Percentiles rank a stretch among this genome's conserved stretches.
These are phyloP conservation scores for Hyaloraphidium curvatum DNA, from an alignment of 192 early-diverging fungal species.

Conservation along the genomic window DNA sequence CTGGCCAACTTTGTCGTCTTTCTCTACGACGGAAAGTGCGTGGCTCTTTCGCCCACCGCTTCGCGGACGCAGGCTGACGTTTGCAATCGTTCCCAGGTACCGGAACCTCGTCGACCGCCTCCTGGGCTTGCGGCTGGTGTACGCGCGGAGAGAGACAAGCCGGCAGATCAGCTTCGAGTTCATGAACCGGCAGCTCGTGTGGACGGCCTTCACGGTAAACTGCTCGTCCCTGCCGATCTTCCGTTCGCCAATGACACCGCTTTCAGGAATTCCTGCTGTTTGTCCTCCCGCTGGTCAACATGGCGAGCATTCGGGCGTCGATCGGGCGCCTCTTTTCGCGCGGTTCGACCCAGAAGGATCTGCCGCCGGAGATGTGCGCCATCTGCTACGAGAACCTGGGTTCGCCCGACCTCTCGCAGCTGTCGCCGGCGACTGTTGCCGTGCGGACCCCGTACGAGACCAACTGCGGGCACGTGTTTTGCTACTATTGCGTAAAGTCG, in stretches of 20 bases:
- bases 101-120: constrained; percentile 55
- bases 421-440: constrained; percentile 13
- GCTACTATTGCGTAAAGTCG: constrained; percentile 77
- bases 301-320: constrained; percentile 26
- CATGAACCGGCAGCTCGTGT: constrained; percentile 82
- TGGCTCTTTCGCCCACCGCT: neutral
- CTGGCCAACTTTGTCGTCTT: constrained; percentile 72
- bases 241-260: constrained; percentile 5
- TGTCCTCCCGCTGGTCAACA: constrained; percentile 60
- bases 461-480: constrained; percentile 69
- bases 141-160: constrained; percentile 45
- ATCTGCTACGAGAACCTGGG: constrained; percentile 39
- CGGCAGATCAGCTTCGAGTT: constrained; percentile 79
- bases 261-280: constrained; percentile 69
- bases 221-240: constrained; percentile 1
- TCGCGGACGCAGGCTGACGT: constrained; percentile 2
- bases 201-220: constrained; percentile 65
- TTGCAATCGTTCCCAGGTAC: constrained; percentile 27
- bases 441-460: constrained; percentile 57
- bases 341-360: constrained; percentile 17
- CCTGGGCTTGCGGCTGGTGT: constrained; percentile 66
- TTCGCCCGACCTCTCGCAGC: constrained; percentile 14
- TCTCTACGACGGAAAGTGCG: constrained; percentile 50
- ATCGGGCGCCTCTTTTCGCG: constrained; percentile 23
- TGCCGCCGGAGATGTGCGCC: constrained; percentile 52